phyloP scores from a whole-genome alignment of 192 early-diverging fungal genomes.

The Martensiomyces pterosporus region DNA sequence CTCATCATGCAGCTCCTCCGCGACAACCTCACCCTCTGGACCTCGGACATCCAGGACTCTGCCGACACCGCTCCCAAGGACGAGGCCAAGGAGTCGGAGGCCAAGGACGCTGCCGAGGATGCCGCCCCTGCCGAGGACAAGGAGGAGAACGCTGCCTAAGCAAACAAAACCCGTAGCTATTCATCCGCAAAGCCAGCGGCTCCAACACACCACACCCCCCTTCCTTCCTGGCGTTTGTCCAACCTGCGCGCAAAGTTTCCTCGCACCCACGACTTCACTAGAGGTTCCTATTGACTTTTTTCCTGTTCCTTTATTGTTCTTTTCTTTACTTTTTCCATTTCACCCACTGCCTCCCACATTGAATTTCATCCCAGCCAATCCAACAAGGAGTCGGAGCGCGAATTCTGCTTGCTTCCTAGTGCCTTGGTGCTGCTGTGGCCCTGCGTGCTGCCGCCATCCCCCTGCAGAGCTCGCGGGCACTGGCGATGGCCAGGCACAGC shows the following conservation, averaged over 20 bases:
- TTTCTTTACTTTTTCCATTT: slow-evolving; percentile 7
- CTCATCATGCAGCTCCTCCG: slow-evolving; percentile 97
- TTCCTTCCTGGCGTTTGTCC: too few relatives aligned
- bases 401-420: too few relatives aligned
- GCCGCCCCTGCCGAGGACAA: slow-evolving; percentile 14
- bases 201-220: too few relatives aligned
- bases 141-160: slow-evolving; percentile 22
- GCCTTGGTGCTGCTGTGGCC: not conserved
- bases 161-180: too few relatives aligned
- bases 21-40: slow-evolving; percentile 97
- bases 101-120: too few relatives aligned
- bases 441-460: slow-evolving; percentile 10
- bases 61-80: slow-evolving; percentile 26
- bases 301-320: slow-evolving; percentile 1
- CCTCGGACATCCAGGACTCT: slow-evolving; percentile 74
- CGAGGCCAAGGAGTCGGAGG: not conserved
- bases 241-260: too few relatives aligned
- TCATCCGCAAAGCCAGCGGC: too few relatives aligned
- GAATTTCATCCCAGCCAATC: too few relatives aligned
- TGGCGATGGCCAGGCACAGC: slow-evolving; percentile 23
- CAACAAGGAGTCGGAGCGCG: too few relatives aligned
- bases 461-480: slow-evolving; percentile 1
- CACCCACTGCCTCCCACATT: not conserved
- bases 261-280: too few relatives aligned
- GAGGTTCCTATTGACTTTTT: not conserved